phyloP scores from a whole-genome alignment of 192 early-diverging fungal species.

The Podila epicladia region DNA sequence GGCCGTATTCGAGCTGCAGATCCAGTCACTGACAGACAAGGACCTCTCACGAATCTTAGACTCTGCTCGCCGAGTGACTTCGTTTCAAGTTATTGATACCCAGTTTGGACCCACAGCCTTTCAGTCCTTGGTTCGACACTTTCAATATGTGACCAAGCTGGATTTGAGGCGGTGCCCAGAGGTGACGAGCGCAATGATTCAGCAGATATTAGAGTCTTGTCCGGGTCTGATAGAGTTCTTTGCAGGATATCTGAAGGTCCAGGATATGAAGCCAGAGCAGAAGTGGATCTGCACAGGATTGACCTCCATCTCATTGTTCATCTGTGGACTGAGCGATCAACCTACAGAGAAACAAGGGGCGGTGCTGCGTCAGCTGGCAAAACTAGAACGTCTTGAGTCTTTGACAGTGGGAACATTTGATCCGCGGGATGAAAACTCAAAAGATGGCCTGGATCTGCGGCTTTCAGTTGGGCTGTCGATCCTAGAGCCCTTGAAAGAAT shows the following conservation, averaged over 20 bases:
- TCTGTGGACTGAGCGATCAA: slow-evolving; percentile 15
- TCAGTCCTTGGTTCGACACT: slow-evolving; percentile 15
- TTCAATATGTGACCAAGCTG: slow-evolving; percentile 4
- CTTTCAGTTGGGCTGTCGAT: slow-evolving; percentile 6
- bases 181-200: slow-evolving; percentile 15
- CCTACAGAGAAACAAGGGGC: neutral
- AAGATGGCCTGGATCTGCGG: slow-evolving; percentile 13
- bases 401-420: slow-evolving; percentile 7
- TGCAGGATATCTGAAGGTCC: slow-evolving; percentile 1
- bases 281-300: slow-evolving; percentile 17
- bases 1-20: neutral
- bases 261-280: slow-evolving; percentile 9
- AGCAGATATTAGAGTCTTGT: slow-evolving; percentile 14
- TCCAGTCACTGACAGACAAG: neutral
- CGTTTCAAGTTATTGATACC: slow-evolving; percentile 10
- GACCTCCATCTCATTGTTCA: neutral
- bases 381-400: neutral
- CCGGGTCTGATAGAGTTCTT: neutral
- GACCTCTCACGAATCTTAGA: slow-evolving; percentile 5
- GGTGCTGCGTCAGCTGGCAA: slow-evolving; percentile 15
- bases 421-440: neutral
- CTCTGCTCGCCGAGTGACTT: neutral
- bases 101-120: slow-evolving; percentile 2
- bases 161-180: slow-evolving; percentile 8
- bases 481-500: neutral